Conservation (phyloP, 2,329 filamentous ascomycete genomes). For the Colletotrichum chlorophyti region DNA sequence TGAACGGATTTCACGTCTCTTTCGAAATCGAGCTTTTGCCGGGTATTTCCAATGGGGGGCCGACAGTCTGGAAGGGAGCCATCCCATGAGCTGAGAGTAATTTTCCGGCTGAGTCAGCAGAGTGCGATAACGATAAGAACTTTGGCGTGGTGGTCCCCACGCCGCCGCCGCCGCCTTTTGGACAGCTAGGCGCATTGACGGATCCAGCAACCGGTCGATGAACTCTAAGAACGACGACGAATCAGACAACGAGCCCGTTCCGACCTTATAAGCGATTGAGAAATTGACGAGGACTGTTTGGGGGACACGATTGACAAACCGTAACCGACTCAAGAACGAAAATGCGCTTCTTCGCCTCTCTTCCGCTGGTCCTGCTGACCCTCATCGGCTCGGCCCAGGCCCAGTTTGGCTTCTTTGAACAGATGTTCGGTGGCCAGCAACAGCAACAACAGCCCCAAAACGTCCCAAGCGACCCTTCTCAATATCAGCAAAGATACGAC, state of each 20-base stretch:
- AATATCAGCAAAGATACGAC: slow-evolving; percentile 78
- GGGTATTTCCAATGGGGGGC: too few relatives aligned
- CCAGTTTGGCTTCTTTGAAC: slow-evolving; percentile 97
- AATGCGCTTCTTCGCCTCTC: slow-evolving; percentile 39
- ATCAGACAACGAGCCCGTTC: too few relatives aligned
- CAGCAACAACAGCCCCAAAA: slow-evolving; percentile 66
- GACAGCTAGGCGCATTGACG: slow-evolving; percentile 17
- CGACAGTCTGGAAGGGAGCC: too few relatives aligned
- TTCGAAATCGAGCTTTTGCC: slow-evolving; percentile 20
- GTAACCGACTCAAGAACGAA: too few relatives aligned
- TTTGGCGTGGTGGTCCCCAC: not conserved
- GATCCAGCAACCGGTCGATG: not conserved
- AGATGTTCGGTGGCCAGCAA: slow-evolving; percentile 81
- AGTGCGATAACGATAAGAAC: slow-evolving; percentile 25
- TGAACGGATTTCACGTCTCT: slow-evolving; percentile 1
- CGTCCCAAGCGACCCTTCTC: slow-evolving; percentile 80
- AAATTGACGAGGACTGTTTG: too few relatives aligned
- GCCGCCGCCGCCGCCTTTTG: slow-evolving; percentile 17
- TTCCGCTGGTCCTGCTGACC: slow-evolving; percentile 58
- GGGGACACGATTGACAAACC: too few relatives aligned
- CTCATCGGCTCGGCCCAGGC: slow-evolving; percentile 69
- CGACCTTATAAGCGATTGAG: too few relatives aligned
- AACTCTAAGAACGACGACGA: too few relatives aligned
- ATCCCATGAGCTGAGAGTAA: slow-evolving; percentile 22
- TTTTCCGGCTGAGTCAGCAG: slow-evolving; percentile 30